Evolutionary conservation across 2,329 filamentous ascomycete genomes (phyloP).

Genomic region (Botryosphaeria agaves): DNA sequence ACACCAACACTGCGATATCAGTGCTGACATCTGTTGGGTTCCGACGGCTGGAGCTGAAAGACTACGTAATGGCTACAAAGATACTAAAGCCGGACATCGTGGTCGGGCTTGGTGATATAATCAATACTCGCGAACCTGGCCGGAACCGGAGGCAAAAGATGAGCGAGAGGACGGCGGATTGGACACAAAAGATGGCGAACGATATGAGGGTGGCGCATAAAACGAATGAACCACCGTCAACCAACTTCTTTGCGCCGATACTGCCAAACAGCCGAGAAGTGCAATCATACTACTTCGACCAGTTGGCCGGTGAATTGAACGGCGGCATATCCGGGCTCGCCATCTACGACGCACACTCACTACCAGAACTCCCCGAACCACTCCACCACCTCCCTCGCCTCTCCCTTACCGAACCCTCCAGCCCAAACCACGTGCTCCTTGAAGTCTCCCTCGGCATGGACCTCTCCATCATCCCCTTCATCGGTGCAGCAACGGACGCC

Average conservation of each 20-base stretch:
- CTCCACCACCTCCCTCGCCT: conserved; percentile 53
- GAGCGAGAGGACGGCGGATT: conserved; percentile 69
- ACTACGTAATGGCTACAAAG: conserved; percentile 49
- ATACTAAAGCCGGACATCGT: conserved; percentile 65
- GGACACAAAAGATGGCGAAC: conserved; percentile 53
- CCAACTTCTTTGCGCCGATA: conserved; percentile 40
- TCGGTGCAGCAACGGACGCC: conserved; percentile 58
- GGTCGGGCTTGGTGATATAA: conserved; percentile 58
- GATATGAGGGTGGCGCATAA: conserved; percentile 17
- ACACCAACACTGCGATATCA: conserved; percentile 53
- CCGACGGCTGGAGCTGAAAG: conserved; percentile 45
- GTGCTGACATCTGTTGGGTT: conserved; percentile 83
- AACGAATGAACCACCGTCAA: conserved; percentile 6
- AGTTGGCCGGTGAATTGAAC: conserved; percentile 46
- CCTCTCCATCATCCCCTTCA: conserved; percentile 59
- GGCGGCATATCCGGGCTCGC: conserved; percentile 50
- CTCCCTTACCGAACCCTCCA: conserved; percentile 50
- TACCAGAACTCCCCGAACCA: conserved; percentile 46
- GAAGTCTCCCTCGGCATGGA: conserved; percentile 67
- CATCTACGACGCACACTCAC: conserved; percentile 55
- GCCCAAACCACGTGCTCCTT: conserved; percentile 60
- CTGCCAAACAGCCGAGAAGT: conserved; percentile 57
- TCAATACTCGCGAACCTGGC: conserved; percentile 36
- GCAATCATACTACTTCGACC: conserved; percentile 66
- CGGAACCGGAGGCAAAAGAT: conserved; percentile 66